Evolutionary conservation across 1,284 basidiomycete genomes (phyloP).

Genomic region (Somion occarium): DNA sequence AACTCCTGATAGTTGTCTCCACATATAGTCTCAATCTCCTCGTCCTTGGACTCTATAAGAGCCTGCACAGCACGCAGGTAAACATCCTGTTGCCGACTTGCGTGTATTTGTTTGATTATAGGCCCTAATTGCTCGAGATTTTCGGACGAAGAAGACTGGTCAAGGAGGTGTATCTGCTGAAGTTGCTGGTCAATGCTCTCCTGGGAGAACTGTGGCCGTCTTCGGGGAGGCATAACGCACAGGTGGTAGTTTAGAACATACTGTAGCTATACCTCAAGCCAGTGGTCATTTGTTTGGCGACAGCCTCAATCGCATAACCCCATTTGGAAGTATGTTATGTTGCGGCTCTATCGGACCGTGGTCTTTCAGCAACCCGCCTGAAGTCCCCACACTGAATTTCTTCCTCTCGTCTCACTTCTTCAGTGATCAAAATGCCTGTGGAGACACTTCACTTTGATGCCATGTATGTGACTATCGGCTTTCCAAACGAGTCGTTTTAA

Average conservation of each 20-base stretch:
- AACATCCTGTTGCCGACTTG: constrained; percentile 85
- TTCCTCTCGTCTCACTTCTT: no score
- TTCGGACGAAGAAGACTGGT: constrained; percentile 81
- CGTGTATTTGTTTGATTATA: constrained; percentile 90
- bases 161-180: constrained; percentile 83
- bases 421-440: constrained; percentile 34
- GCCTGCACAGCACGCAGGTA: constrained; percentile 85
- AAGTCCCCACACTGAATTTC: no score
- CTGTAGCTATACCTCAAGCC: neutral
- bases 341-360: neutral
- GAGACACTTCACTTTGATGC: constrained; percentile 49
- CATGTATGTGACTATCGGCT: constrained; percentile 35
- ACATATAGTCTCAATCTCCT: constrained; percentile 95
- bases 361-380: constrained; percentile 4
- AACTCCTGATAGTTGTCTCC: constrained; percentile 98
- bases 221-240: constrained; percentile 61
- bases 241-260: neutral
- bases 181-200: constrained; percentile 81
- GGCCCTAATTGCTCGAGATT: constrained; percentile 92
- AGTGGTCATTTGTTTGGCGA: constrained; percentile 17
- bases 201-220: constrained; percentile 70
- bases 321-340: neutral
- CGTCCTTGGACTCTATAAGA: constrained; percentile 91
- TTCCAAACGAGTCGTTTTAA: constrained; percentile 4
- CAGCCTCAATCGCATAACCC: constrained; percentile 11